A percentile compares a stretch with the other conserved stretches of the same genome.
Conservation (phyloP, 345 rosid species). For the Salix koriyanagi region DNA sequence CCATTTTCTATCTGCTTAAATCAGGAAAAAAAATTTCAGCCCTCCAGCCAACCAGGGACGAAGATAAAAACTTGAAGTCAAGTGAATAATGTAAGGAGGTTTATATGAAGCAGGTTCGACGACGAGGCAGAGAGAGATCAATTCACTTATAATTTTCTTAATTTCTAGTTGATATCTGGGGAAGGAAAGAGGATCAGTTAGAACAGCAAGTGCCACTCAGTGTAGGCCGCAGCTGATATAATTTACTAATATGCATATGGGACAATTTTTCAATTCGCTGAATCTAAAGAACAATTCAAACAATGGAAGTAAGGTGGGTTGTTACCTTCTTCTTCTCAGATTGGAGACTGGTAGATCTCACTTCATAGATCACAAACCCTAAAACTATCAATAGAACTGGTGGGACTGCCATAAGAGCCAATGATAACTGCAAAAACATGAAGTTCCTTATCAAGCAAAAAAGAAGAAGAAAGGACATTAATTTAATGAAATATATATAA, state of each 20-base stretch:
- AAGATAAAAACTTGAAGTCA: neutral
- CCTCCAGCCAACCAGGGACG: neutral
- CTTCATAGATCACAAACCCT: constrained; percentile 66
- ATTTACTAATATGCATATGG: neutral
- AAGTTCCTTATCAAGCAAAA: neutral
- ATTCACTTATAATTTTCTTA: neutral
- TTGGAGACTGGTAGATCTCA: constrained; percentile 25
- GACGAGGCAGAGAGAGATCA: neutral
- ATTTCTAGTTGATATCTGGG: neutral
- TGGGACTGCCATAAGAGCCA: constrained; percentile 60
- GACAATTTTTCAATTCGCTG: neutral
- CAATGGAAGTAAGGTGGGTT: neutral
- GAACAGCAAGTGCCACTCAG: neutral
- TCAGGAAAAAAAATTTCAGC: neutral
- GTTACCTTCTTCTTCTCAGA: constrained; percentile 50
- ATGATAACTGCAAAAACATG: constrained; percentile 46
- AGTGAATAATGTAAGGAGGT: neutral
- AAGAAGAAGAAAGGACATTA: neutral
- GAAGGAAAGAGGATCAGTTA: neutral
- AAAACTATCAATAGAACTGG: constrained; percentile 45
- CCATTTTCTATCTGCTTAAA: neutral
- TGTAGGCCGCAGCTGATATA: neutral
- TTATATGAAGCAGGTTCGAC: neutral
- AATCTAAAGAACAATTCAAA: neutral
- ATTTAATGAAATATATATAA: neutral